Evolutionary conservation across 495 filamentous ascomycete genomes (phyloP).

Genomic region (Penicillium egyptiacum): DNA sequence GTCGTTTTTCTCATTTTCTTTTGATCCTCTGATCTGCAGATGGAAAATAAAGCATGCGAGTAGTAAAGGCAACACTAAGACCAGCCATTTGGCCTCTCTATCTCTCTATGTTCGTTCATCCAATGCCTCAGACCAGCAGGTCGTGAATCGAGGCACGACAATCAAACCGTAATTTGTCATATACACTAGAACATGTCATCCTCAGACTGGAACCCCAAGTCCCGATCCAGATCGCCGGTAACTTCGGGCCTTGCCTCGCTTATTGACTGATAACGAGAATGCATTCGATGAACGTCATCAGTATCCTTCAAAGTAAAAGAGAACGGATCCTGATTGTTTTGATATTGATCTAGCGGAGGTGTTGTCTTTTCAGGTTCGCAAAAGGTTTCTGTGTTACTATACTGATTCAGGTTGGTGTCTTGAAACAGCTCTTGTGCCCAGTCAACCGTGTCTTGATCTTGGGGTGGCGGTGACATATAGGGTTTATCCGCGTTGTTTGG

Average conservation of each 20-base stretch:
- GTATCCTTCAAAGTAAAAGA: slow-evolving; percentile 25
- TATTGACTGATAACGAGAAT: slow-evolving; percentile 13
- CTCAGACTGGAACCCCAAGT: slow-evolving; percentile 37
- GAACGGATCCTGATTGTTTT: slow-evolving; percentile 31
- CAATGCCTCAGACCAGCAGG: not conserved
- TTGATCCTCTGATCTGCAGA: too few relatives aligned
- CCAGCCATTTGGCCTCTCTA: not conserved
- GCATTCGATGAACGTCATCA: not conserved
- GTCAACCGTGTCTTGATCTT: slow-evolving; percentile 30
- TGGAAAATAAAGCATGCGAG: too few relatives aligned
- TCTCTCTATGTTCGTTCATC: not conserved
- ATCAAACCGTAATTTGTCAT: not conserved
- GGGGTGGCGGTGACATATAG: slow-evolving; percentile 15
- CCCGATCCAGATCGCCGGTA: slow-evolving; percentile 46
- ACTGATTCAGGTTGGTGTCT: slow-evolving; percentile 19
- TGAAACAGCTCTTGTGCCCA: slow-evolving; percentile 41
- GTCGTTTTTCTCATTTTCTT: too few relatives aligned
- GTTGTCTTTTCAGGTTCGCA: slow-evolving; percentile 5
- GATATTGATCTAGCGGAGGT: not conserved
- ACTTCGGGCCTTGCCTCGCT: slow-evolving; percentile 27
- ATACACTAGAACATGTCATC: slow-evolving; percentile 40
- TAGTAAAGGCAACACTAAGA: too few relatives aligned
- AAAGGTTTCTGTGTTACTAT: not conserved
- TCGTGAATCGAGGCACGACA: not conserved
- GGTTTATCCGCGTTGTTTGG: slow-evolving; percentile 2